Evolutionary conservation across 768 basidiomycete genomes (phyloP).

Genomic region (Phylloporus rhodoxanthus): DNA sequence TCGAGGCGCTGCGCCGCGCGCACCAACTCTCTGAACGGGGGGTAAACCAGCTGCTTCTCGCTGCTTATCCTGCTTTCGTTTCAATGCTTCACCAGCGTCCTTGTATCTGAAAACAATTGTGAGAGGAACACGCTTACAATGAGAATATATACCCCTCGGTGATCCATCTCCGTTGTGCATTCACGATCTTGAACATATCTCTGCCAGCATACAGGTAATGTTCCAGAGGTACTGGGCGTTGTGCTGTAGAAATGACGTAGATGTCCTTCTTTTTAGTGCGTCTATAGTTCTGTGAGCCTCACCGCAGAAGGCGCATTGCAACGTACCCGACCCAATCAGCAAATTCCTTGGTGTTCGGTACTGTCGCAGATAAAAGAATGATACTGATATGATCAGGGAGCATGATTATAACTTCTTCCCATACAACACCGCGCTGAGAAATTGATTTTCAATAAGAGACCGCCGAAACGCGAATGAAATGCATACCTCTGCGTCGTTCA

Average conservation of each 20-base stretch:
- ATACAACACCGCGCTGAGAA: conserved; percentile 89
- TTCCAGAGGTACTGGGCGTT: conserved; percentile 94
- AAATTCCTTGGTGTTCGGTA: conserved; percentile 96
- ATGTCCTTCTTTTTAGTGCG: conserved; percentile 99
- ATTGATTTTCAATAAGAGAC: conserved; percentile 12
- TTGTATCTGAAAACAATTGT: conserved; percentile 58
- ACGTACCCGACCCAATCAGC: conserved; percentile 98
- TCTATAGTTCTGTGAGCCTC: conserved; percentile 37
- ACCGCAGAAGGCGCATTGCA: conserved; percentile 4
- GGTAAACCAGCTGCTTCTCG: conserved; percentile 90
- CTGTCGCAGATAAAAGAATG: conserved; percentile 93
- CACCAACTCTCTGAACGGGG: conserved; percentile 79
- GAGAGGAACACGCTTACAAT: not conserved
- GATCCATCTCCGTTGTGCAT: conserved; percentile 67
- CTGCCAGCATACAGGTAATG: conserved; percentile 95
- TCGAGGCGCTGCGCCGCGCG: conserved; percentile 58
- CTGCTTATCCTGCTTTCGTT: conserved; percentile 96
- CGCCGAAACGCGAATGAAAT: conserved; percentile 2
- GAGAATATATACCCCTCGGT: conserved; percentile 56
- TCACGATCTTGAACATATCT: conserved; percentile 89
- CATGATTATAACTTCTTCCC: conserved; percentile 99
- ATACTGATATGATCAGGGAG: conserved; percentile 98
- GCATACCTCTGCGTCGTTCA: conserved; percentile 93
- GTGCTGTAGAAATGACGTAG: conserved; percentile 95
- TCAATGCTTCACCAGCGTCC: conserved; percentile 80